Evolutionary conservation across 805 yeast genomes (phyloP), one percentile per base, ranked within the genome.

Genomic region (Wickerhamiella musiphila): DNA sequence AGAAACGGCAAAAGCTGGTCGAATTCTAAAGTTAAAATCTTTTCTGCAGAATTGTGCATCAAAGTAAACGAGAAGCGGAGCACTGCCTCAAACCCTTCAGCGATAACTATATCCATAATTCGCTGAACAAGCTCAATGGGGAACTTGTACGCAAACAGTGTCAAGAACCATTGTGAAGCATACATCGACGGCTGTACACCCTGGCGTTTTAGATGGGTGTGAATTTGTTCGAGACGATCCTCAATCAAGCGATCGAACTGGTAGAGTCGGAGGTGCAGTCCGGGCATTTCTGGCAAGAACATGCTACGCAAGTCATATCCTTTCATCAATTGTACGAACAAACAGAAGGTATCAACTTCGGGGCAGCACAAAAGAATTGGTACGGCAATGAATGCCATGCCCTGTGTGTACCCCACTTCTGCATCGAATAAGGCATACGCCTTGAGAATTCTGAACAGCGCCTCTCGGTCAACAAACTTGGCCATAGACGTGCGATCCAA

Each of bases 371-470:
- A 62, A 28, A 83, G 58, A 29, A 90, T 54, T 2, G 98, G 95
- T 5, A 82, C 82, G 0, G 79, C 69, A 27, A 90, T 70, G 48
- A 90, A 90, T 1, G 93, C 93, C 94, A 90, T 83, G 6, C 98
- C 96, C 54, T 90, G 98, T 2, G 95, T 90, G 48, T 90, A 90
- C 0, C 98, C 98, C 31, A 90, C 94, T 32, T 84, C 95, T 1
- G 78, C 72, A 52, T 90, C 96, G 51, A 69, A 76, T 29, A 81
- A 56, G 15, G 90, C 71, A 56, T 86, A 90, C 0, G 83, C 84
- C 47, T 78, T 78, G 39, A 90, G 66, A 18, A 90, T 73, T 35
- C 73, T 70, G 47, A 62, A 78, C 22, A 90, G 57, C 31, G 79
- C 72, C 45, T 73, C 73, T 9, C 44, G 37, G 16, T 45, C 41